phyloP scores from a whole-genome alignment of 768 basidiomycete genomes.

The Paxillus involutus region DNA sequence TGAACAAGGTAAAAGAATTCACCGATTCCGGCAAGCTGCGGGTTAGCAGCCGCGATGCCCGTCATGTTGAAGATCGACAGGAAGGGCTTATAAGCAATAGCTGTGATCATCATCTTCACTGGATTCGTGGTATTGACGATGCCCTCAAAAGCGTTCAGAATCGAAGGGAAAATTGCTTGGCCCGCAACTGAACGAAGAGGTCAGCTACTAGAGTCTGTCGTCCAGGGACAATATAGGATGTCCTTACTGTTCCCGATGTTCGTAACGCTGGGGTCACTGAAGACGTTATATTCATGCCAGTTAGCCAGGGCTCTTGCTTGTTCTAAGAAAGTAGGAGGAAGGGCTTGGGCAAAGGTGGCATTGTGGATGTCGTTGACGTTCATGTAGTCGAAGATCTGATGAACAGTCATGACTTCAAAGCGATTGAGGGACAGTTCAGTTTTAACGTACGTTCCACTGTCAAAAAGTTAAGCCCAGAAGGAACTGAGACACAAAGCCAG shows the following conservation, averaged over 20 bases:
- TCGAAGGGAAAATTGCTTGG: constrained; percentile 59
- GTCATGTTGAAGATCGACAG: constrained; percentile 79
- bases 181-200: constrained; percentile 53
- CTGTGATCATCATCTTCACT: constrained; percentile 56
- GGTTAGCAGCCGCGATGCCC: constrained; percentile 47
- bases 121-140: constrained; percentile 53
- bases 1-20: neutral
- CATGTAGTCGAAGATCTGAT: constrained; percentile 69
- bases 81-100: constrained; percentile 77
- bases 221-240: constrained; percentile 1
- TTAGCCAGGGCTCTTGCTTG: constrained; percentile 64
- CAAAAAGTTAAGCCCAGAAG: constrained; percentile 4
- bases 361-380: constrained; percentile 74
- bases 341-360: constrained; percentile 42
- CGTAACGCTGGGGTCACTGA: constrained; percentile 46
- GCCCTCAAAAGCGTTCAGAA: constrained; percentile 50
- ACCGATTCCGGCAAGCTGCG: constrained; percentile 62
- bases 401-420: neutral
- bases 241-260: constrained; percentile 67
- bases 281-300: constrained; percentile 73
- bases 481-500: neutral
- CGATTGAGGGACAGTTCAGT: neutral
- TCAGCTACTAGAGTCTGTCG: neutral
- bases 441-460: constrained; percentile 46
- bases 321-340: constrained; percentile 50